A percentile compares a stretch with the other conserved stretches of the same genome.
Evolutionary conservation across 1,139 yeast species (phyloP).

Genomic region (Yamadazyma dendronema): DNA sequence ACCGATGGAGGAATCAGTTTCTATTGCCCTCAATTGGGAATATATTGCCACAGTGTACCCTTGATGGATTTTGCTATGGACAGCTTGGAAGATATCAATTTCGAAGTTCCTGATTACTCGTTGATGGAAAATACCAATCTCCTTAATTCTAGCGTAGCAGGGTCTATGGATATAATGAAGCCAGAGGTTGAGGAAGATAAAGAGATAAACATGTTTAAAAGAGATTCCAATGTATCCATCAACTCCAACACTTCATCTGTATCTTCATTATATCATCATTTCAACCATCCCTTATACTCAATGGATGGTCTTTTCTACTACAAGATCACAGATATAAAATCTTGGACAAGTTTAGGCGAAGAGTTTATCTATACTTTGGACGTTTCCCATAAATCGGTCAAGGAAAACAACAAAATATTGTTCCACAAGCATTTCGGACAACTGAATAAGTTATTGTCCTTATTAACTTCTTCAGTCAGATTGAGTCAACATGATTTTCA

Average conservation of each 20-base stretch:
- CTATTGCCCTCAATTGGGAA: conserved; percentile 57
- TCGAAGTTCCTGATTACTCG: conserved; percentile 30
- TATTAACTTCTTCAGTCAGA: conserved; percentile 51
- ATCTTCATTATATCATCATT: conserved; percentile 39
- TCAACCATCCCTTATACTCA: conserved; percentile 41
- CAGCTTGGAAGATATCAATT: conserved; percentile 18
- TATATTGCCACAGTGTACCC: conserved; percentile 59
- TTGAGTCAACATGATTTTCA: conserved; percentile 50
- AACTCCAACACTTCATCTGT: conserved; percentile 25
- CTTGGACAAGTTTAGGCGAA: conserved; percentile 55
- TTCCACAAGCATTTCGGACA: conserved; percentile 53
- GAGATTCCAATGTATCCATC: conserved; percentile 42
- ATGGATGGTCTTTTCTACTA: conserved; percentile 50
- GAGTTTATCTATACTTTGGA: conserved; percentile 46
- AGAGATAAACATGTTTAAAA: conserved; percentile 30
- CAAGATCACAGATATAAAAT: conserved; percentile 54
- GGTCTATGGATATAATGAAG: conserved; percentile 1
- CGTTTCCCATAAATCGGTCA: conserved; percentile 46
- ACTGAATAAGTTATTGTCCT: conserved; percentile 47
- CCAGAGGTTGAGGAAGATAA: conserved; percentile 2
- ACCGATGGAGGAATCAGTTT: conserved; percentile 55
- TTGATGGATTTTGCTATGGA: conserved; percentile 25
- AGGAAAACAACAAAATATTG: conserved; percentile 46
- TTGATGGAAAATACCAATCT: conserved; percentile 23
- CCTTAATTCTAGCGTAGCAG: conserved; percentile 9